These are phyloP conservation scores for Nicotiana otophora DNA, from an alignment of 257 asterid species.

Conservation along the genomic window DNA sequence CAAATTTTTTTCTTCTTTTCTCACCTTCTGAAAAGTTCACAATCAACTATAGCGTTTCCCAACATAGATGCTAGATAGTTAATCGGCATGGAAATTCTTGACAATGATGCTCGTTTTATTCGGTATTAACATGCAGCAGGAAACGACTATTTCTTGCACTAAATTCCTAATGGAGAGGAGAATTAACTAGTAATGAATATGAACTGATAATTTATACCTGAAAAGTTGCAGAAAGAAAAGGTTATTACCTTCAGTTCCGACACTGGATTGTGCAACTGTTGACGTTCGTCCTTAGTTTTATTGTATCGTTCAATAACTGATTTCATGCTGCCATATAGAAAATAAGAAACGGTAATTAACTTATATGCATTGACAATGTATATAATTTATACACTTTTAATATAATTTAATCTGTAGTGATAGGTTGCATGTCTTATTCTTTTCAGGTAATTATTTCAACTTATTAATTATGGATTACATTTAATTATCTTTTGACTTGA, in stretches of 20 bases:
- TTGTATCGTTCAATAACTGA: slow-evolving; percentile 30
- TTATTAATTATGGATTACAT: no score
- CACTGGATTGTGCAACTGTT: slow-evolving; percentile 21
- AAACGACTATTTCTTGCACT: no score
- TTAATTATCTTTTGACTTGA: neutral
- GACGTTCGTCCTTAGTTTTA: slow-evolving; percentile 30
- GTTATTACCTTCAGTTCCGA: slow-evolving; percentile 33
- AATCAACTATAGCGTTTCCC: neutral
- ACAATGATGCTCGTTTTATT: no score
- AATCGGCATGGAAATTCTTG: no score
- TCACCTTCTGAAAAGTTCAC: neutral
- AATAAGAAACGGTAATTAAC: neutral
- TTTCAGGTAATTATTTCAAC: no score
- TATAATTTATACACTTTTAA: no score
- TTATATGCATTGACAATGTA: no score
- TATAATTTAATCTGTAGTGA: no score
- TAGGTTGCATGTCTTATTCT: no score
- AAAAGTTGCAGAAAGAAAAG: neutral
- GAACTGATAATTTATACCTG: neutral
- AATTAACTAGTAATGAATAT: neutral
- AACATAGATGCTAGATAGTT: no score
- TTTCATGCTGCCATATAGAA: slow-evolving; percentile 24
- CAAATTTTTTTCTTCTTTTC: neutral
- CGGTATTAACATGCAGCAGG: no score
- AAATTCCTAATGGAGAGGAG: no score